These are phyloP conservation scores for Hypoxylon lienhwacheense DNA, from an alignment of 495 filamentous ascomycete genomes.

Conservation along the genomic window DNA sequence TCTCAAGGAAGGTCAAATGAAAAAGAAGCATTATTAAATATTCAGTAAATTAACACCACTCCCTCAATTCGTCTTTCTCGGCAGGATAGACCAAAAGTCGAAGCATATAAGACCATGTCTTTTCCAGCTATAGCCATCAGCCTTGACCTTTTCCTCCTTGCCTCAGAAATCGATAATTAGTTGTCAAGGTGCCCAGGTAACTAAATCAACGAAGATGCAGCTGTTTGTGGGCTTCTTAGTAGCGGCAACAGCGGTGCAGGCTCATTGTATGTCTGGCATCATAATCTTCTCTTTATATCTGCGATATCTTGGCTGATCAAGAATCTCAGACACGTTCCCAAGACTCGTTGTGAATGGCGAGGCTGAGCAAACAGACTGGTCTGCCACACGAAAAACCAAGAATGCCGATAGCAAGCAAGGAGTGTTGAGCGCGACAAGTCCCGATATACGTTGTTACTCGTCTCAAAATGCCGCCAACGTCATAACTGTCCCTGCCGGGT, in stretches of 20 bases:
- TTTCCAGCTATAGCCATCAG: not conserved
- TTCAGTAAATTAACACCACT: constrained; percentile 20
- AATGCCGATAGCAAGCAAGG: constrained; percentile 45
- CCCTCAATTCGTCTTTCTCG: not conserved
- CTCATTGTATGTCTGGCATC: constrained; percentile 37
- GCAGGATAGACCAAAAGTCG: not conserved
- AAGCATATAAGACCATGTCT: constrained; percentile 11
- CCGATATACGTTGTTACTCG: constrained; percentile 53
- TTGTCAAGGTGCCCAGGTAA: too few species aligned
- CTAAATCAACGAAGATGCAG: constrained; percentile 32
- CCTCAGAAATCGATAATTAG: too few species aligned
- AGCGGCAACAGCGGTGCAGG: constrained; percentile 36
- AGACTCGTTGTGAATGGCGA: constrained; percentile 45
- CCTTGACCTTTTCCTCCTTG: not conserved
- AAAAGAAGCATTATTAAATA: constrained; percentile 14
- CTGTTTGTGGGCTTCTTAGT: constrained; percentile 34
- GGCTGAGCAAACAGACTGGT: constrained; percentile 45
- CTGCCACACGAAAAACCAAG: constrained; percentile 47
- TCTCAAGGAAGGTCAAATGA: constrained; percentile 8
- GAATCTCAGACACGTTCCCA: constrained; percentile 43
- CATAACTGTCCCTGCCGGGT: constrained; percentile 46
- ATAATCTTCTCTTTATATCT: not conserved
- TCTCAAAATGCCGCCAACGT: constrained; percentile 44
- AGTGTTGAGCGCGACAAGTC: constrained; percentile 44
- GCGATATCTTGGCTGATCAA: constrained; percentile 3